Percentiles rank a stretch among this genome's conserved stretches.
phyloP scores from a whole-genome alignment of 1,284 basidiomycete genomes.

The Apiotrichum gracile region DNA sequence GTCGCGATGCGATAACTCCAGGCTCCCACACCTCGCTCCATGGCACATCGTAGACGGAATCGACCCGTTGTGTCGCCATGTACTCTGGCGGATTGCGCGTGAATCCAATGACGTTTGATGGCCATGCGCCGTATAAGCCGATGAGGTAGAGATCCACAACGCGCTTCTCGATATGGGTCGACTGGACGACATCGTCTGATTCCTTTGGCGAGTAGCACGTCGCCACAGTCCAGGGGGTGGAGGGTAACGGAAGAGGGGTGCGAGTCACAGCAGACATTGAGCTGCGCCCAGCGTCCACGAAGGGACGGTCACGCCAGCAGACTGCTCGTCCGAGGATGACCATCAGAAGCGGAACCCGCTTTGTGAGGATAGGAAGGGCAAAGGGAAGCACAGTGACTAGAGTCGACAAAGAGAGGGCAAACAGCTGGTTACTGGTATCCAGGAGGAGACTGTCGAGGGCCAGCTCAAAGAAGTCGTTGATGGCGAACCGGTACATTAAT shows the following conservation, averaged over 20 bases:
- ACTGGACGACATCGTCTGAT: not conserved
- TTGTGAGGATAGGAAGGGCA: constrained; percentile 23
- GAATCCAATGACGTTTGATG: constrained; percentile 43
- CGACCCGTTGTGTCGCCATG: constrained; percentile 26
- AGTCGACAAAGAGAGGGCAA: constrained; percentile 28
- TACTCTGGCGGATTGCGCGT: constrained; percentile 36
- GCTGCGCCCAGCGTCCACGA: constrained; percentile 22
- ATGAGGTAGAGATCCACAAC: constrained; percentile 32
- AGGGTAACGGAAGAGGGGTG: constrained; percentile 23
- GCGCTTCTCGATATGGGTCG: constrained; percentile 13
- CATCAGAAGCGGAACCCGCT: constrained; percentile 36
- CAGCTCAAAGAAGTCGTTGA: constrained; percentile 18
- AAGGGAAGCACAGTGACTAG: constrained; percentile 35
- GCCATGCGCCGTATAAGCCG: constrained; percentile 39
- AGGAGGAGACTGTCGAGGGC: constrained; percentile 28
- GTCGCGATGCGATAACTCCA: constrained; percentile 25
- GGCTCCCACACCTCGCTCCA: constrained; percentile 38
- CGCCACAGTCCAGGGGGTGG: constrained; percentile 25
- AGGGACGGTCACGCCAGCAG: constrained; percentile 40
- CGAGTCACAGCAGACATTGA: constrained; percentile 21
- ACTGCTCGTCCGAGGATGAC: constrained; percentile 35
- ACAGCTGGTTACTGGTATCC: constrained; percentile 39
- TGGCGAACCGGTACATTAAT: constrained; percentile 24
- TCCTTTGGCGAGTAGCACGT: not conserved
- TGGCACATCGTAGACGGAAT: constrained; percentile 29